Conservation (phyloP, 805 yeast genomes). For the Candida germanica region DNA sequence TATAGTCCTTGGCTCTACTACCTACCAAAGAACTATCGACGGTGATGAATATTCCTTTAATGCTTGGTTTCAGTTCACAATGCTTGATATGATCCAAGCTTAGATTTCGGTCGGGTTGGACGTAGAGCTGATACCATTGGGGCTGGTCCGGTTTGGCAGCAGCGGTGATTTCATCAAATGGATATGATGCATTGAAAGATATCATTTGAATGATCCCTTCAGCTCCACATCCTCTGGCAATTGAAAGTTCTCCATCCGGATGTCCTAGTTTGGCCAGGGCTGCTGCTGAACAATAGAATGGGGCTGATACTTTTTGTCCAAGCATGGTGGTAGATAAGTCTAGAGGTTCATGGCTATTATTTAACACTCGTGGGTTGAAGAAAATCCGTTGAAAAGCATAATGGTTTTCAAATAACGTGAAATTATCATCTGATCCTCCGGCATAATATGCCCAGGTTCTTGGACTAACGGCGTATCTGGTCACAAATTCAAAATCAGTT, state of each 20-base stretch:
- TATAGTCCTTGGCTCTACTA: constrained; percentile 44
- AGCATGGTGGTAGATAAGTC: constrained; percentile 26
- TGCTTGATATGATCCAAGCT: constrained; percentile 31
- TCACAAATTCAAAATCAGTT: constrained; percentile 41
- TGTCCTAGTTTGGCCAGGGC: constrained; percentile 44
- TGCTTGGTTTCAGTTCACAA: constrained; percentile 37
- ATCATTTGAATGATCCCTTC: constrained; percentile 48
- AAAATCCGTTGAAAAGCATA: constrained; percentile 39
- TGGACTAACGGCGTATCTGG: constrained; percentile 28
- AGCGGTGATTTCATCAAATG: constrained; percentile 40
- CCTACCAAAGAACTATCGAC: constrained; percentile 56
- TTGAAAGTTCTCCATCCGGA: constrained; percentile 40
- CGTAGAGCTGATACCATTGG: constrained; percentile 51
- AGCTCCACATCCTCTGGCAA: constrained; percentile 37
- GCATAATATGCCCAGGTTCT: constrained; percentile 37
- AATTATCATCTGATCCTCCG: constrained; percentile 51
- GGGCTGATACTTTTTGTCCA: constrained; percentile 33
- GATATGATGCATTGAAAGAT: constrained; percentile 39
- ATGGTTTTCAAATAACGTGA: constrained; percentile 43
- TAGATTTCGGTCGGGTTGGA: constrained; percentile 34
- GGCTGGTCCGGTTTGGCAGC: constrained; percentile 20
- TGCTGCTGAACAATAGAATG: constrained; percentile 48
- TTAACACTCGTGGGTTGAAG: constrained; percentile 45
- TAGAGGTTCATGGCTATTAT: constrained; percentile 25
- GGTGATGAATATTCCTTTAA: constrained; percentile 50